Conservation (phyloP, 352 stramenopile genomes). For the Phytophthora palmivora region DNA sequence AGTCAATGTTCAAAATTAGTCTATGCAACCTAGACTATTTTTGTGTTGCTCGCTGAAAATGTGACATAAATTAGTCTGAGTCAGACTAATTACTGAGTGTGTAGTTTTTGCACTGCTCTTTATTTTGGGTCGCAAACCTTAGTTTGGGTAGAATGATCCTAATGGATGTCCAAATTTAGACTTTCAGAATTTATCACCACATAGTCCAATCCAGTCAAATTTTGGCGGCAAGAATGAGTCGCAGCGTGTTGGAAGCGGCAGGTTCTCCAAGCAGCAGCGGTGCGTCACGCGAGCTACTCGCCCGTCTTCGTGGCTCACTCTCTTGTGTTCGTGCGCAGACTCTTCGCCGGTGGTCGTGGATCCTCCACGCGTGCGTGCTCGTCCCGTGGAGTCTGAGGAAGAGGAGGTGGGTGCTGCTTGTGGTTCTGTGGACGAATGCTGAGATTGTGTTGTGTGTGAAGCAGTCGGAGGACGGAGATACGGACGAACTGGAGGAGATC, state of each 20-base stretch:
- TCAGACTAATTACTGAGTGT: no score
- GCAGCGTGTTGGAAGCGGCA: slow-evolving; percentile 35
- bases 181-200: no score
- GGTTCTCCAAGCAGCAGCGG: slow-evolving; percentile 36
- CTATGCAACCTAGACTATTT: no score
- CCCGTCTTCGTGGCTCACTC: neutral
- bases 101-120: no score
- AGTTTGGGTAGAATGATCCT: no score
- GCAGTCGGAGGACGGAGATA: slow-evolving; percentile 34
- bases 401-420: slow-evolving; percentile 13
- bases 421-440: no score
- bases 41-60: no score
- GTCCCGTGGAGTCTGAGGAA: slow-evolving; percentile 21
- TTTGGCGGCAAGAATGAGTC: slow-evolving; percentile 18
- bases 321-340: slow-evolving; percentile 20
- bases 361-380: slow-evolving; percentile 11
- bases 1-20: no score
- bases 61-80: no score
- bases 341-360: slow-evolving; percentile 37
- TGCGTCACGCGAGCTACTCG: neutral
- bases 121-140: no score
- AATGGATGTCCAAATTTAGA: no score
- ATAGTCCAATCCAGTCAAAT: no score
- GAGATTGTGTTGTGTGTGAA: slow-evolving; percentile 3
- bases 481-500: slow-evolving; percentile 33